Percentiles rank a stretch among this genome's conserved stretches.
phyloP scores from a whole-genome alignment of 1,139 yeast species.

The Pichia sp. region DNA sequence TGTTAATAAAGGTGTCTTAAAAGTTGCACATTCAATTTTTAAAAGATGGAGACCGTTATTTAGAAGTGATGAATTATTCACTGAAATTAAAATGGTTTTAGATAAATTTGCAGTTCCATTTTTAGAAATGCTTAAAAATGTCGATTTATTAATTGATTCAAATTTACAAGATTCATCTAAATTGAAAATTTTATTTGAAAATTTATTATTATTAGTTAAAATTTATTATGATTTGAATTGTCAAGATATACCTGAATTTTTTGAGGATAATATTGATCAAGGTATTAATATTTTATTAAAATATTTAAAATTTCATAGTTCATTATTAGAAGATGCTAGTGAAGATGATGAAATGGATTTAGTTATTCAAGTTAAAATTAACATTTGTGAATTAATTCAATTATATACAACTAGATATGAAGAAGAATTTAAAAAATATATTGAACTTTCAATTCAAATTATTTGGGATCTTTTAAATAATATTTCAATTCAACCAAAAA shows the following conservation, averaged over 20 bases:
- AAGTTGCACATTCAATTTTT: constrained; percentile 93
- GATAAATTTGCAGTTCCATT: constrained; percentile 81
- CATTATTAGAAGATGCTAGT: constrained; percentile 46
- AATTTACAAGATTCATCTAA: constrained; percentile 42
- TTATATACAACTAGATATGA: constrained; percentile 87
- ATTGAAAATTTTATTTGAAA: constrained; percentile 56
- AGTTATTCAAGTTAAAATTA: constrained; percentile 68
- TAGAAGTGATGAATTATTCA: constrained; percentile 81
- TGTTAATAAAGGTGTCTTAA: constrained; percentile 76
- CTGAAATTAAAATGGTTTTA: constrained; percentile 82
- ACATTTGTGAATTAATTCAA: constrained; percentile 79
- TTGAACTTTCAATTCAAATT: constrained; percentile 72
- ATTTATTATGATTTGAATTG: constrained; percentile 91
- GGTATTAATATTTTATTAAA: constrained; percentile 82
- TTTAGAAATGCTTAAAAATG: constrained; percentile 53
- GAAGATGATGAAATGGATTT: constrained; percentile 72
- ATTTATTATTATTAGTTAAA: constrained; percentile 64
- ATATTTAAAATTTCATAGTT: constrained; percentile 59
- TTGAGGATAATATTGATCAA: constrained; percentile 77
- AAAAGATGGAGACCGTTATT: constrained; percentile 95
- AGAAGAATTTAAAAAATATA: constrained; percentile 75
- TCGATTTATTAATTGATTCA: constrained; percentile 59
- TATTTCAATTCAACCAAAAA: constrained; percentile 65
- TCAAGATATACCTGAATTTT: constrained; percentile 96
- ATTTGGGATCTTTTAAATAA: constrained; percentile 74